A percentile compares a stretch with the other conserved stretches of the same genome.
Conservation (phyloP, 768 basidiomycete species). For the Candolleomyces efflorescens region DNA sequence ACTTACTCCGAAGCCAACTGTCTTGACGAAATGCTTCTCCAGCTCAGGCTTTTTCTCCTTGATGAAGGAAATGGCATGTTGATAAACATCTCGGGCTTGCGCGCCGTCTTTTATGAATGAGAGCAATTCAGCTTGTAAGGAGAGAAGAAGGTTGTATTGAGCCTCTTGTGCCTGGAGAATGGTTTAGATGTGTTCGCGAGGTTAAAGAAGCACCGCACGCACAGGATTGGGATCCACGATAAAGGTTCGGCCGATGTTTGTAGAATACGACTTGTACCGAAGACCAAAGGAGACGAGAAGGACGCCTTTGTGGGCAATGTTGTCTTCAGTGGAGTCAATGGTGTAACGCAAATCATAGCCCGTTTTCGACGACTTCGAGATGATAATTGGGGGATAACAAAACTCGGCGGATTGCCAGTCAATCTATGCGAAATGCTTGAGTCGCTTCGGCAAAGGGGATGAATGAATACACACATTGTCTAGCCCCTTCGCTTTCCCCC, state of each 20-base stretch:
- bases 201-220: constrained; percentile 10
- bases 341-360: constrained; percentile 89
- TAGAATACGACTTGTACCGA: constrained; percentile 90
- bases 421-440: constrained; percentile 42
- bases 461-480: constrained; percentile 55
- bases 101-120: constrained; percentile 77
- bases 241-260: constrained; percentile 90
- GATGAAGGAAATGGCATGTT: constrained; percentile 64
- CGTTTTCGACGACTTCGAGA: constrained; percentile 77
- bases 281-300: constrained; percentile 85
- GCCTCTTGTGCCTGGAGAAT: constrained; percentile 79
- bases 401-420: constrained; percentile 92
- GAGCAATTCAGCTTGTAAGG: constrained; percentile 74
- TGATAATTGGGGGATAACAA: constrained; percentile 93
- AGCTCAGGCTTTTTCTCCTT: constrained; percentile 78
- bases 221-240: constrained; percentile 93
- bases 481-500: constrained; percentile 74
- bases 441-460: constrained; percentile 1
- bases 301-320: constrained; percentile 84
- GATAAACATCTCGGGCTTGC: constrained; percentile 76
- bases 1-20: constrained; percentile 82
- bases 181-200: constrained; percentile 5
- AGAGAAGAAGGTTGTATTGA: constrained; percentile 74
- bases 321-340: constrained; percentile 80
- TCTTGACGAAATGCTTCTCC: constrained; percentile 84